Base-by-base conservation (phyloP, 495 filamentous ascomycete species). In the Podospora pseudoanserina region DNA sequence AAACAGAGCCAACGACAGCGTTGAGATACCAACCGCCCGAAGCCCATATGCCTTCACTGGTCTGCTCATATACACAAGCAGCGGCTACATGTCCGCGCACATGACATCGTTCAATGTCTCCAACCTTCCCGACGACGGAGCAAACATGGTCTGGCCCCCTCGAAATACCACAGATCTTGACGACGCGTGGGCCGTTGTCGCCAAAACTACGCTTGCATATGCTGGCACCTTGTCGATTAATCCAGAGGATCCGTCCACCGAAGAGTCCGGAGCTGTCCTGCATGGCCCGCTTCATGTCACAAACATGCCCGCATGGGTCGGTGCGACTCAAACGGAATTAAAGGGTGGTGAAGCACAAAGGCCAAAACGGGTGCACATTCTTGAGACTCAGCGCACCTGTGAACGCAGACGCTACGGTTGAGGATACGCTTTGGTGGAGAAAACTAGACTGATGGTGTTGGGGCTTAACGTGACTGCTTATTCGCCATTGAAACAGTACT, bases 11-110 rank as follows among this genome's bases (percentile, higher is more conserved):
- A 58, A 58, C 55, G 55, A 58, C 55, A 58, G 55, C 23, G 19
- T 58, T 9, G 55, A 58, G n/a, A 26, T 58, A 58, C 55, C 55
- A 5, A 58, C n/a, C 1, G 13, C 9, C 23, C 55, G 15, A 26
- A 26, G 11, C 18, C 55, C 55, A 2, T 58, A 58, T 26, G n/a
- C 23, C 55, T 58, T 58, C 18, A 58, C 55, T 26, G 55, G 55
- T 5, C 55, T 58, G 55, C 55, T 58, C 55, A 26, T 58, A 5
- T 58, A 58, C n/a, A 58, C 55, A 13, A 58, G 55, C 55, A 58
- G 9, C 55, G 55, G 55, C 13, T 58, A 58, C n/a, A 58, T 58
- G 55, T 58, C 55, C 5, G 55, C 55, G 20, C n/a, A 19, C 55
- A 58, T 58, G 55, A 58, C 55, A 20, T 58, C 55, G 4, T 58